Evolutionary conservation across 2,329 filamentous ascomycete species (phyloP).

Genomic region (Trichophyton verrucosum): DNA sequence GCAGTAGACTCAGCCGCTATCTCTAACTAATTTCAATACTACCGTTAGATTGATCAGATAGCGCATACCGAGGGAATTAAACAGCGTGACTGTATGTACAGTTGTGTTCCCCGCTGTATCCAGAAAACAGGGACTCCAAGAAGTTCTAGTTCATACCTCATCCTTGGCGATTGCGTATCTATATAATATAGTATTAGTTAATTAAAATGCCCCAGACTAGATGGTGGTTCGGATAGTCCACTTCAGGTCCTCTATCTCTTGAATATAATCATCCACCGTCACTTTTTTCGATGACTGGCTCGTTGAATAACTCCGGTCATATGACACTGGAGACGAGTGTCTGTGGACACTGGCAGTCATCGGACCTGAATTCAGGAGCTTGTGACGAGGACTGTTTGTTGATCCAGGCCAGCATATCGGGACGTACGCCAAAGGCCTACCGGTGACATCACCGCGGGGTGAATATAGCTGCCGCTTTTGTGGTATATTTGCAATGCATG

Average conservation of each 20-base stretch:
- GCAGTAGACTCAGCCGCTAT: conserved; percentile 39
- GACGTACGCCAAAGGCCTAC: neutral
- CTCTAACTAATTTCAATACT: conserved; percentile 25
- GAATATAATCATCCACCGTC: conserved; percentile 12
- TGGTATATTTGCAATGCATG: neutral
- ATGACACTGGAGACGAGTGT: neutral
- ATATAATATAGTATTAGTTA: conserved; percentile 6
- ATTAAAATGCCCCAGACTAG: too few relatives aligned
- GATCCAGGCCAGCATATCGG: neutral
- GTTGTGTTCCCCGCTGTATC: neutral
- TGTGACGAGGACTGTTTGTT: neutral
- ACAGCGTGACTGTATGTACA: neutral
- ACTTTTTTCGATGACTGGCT: neutral
- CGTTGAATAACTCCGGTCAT: neutral
- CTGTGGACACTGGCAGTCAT: neutral
- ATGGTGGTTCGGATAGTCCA: neutral
- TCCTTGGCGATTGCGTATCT: conserved; percentile 36
- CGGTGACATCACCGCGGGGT: neutral
- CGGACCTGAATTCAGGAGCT: too few relatives aligned
- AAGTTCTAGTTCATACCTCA: conserved; percentile 19
- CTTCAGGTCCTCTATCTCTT: conserved; percentile 14
- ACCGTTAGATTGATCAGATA: neutral
- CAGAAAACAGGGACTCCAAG: neutral
- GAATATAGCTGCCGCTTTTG: neutral
- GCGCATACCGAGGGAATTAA: neutral